Evolutionary conservation across 352 stramenopile species (phyloP).

Genomic region (Vaucheria bursata): DNA sequence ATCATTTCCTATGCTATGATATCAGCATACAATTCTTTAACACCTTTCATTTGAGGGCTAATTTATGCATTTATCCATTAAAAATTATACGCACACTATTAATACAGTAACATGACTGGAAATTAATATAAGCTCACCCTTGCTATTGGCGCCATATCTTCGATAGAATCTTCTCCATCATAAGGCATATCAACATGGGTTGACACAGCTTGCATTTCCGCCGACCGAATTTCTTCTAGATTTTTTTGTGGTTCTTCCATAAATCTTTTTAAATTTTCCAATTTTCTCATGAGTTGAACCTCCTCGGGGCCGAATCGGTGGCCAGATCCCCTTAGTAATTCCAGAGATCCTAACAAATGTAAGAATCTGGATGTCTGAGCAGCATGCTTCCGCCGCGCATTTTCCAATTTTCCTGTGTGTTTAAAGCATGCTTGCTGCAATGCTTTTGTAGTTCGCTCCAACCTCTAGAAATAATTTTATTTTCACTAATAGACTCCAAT

Average conservation of each 20-base stretch:
- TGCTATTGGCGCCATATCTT: not conserved
- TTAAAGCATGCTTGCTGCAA: not conserved
- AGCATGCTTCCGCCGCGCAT: not conserved
- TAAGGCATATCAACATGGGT: not conserved
- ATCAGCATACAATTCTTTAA: no score
- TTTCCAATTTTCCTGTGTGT: not conserved
- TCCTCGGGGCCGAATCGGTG: not conserved
- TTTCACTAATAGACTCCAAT: not conserved
- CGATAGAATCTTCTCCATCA: not conserved
- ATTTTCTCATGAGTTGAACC: not conserved
- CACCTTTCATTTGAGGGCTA: no score
- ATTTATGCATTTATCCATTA: no score
- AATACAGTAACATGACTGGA: not conserved
- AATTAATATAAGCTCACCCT: not conserved
- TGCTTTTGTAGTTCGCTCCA: conserved; percentile 2
- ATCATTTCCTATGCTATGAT: no score
- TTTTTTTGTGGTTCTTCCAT: not conserved
- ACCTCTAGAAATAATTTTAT: not conserved
- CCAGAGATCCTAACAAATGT: not conserved
- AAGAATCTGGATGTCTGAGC: conserved; percentile 7
- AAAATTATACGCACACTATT: not conserved
- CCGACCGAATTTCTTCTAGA: not conserved
- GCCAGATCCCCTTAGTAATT: not conserved
- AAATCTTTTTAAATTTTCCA: not conserved
- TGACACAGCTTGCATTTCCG: not conserved